Base-by-base conservation (phyloP, 2,329 filamentous ascomycete genomes). In the Malbranchea cinnamomea region DNA sequence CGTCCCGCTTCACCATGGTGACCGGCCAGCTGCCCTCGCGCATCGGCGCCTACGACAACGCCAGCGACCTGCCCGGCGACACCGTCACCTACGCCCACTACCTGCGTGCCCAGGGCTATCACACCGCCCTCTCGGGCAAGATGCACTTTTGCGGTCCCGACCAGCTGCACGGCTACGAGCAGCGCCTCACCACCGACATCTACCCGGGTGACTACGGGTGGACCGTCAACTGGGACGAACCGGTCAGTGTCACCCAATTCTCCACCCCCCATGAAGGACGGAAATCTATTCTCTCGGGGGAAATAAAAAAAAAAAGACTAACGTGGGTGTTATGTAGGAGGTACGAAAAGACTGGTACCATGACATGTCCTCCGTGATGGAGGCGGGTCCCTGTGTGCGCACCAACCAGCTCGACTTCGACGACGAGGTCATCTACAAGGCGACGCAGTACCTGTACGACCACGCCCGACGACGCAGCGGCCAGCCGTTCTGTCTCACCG, bases 361-460 rank as follows among this genome's bases (percentile, higher is more conserved):
- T 64, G 93, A 94, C 53, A 84, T 85, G 57, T 85, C 81, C 47
- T 93, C 84, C 5, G 87, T 94, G 43, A 63, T 87, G 47, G 83
- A 94, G 54, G 85, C 85, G 1, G 85, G 85, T 6, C 72, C 78
- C 17, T 92, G 84, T 45, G 78, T 91, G 23, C 72, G 84, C 41
- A 92, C 82, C 57, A 94, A 94, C 59, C 85, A 94, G 63, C 68
- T 94, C 30, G 85, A 94, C 53, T 94, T 87, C 45, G 85, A 94
- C 46, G 85, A 93, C 58, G 85, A 94, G 57, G 83, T 93, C 52
- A 87, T 94, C 74, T 87, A 80, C 62, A 81, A 77, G 56, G 80
- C 81, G 29, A 79, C 74, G 23, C 84, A 93, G 55, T 94, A 85
- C 51, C 63, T 94, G 28, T 92, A 87, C 56, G 79, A 93, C 54